These are phyloP conservation scores for Claviceps lovelessii DNA, from an alignment of 2,329 filamentous ascomycete species.

Conservation along the genomic window DNA sequence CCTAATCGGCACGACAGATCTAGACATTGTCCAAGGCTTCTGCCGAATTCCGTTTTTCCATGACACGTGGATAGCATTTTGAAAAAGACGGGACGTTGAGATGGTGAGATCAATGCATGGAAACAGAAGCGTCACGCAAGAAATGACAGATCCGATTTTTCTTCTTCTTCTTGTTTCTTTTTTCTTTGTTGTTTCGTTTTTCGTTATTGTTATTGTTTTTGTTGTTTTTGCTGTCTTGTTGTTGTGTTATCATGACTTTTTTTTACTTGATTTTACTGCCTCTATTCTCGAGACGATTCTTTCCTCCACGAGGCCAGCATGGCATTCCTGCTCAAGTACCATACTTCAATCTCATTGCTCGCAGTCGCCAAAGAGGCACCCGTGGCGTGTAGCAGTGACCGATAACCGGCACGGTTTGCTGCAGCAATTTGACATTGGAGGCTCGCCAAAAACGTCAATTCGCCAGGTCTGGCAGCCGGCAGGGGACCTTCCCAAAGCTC, in stretches of 20 bases:
- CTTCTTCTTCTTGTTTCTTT: too few relatives aligned
- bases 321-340: background rate
- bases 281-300: background rate
- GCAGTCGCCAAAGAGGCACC: too few relatives aligned
- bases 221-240: too few relatives aligned
- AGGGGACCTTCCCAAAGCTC: background rate
- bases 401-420: background rate
- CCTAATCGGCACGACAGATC: background rate
- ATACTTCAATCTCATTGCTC: too few relatives aligned
- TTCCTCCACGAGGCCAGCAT: background rate
- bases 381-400: too few relatives aligned
- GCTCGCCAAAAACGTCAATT: background rate
- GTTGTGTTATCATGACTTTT: too few relatives aligned
- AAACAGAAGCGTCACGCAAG: too few relatives aligned
- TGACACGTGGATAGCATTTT: background rate
- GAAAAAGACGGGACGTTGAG: background rate
- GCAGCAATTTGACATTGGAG: background rate
- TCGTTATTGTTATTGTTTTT: too few relatives aligned
- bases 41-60: background rate
- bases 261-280: background rate
- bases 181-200: too few relatives aligned
- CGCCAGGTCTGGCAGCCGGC: background rate
- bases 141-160: background rate
- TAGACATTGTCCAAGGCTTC: background rate
- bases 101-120: background rate